Evolutionary conservation across 768 basidiomycete species (phyloP).

Genomic region (Mycena sanguinolenta): DNA sequence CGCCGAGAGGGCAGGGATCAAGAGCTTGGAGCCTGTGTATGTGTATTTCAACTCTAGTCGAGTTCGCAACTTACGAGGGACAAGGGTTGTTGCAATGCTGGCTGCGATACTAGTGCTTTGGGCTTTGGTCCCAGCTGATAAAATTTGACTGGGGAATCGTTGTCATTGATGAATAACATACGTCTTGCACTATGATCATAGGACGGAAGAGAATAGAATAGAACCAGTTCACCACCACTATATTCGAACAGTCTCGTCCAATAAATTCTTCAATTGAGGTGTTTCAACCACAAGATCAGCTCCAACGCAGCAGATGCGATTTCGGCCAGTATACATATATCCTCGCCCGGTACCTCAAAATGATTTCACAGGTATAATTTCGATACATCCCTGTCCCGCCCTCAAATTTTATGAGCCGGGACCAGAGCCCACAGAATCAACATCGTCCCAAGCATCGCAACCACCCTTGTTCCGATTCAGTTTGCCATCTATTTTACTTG

Average conservation of each 20-base stretch:
- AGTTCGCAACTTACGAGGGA: no score
- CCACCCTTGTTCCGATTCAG: slow-evolving; percentile 37
- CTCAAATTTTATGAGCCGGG: slow-evolving; percentile 36
- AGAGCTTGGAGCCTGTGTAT: not conserved
- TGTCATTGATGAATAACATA: no score
- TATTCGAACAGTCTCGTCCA: not conserved
- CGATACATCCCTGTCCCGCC: not conserved
- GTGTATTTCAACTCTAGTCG: not conserved
- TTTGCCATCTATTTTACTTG: no score
- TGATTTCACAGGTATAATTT: not conserved
- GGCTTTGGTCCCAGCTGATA: slow-evolving; percentile 49
- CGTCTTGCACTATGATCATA: no score
- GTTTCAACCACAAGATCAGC: not conserved
- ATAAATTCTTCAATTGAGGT: not conserved
- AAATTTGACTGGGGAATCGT: no score
- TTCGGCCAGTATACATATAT: no score
- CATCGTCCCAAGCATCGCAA: slow-evolving; percentile 60
- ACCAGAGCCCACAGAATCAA: slow-evolving; percentile 55
- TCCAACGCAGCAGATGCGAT: not conserved
- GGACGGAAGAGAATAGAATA: no score
- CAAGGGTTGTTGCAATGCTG: slow-evolving; percentile 57
- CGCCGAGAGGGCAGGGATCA: slow-evolving; percentile 70
- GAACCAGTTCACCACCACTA: no score
- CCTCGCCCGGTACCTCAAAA: no score
- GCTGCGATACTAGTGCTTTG: slow-evolving; percentile 55